Conservation (phyloP, 441 rosid species). For the Viola pubescens region DNA sequence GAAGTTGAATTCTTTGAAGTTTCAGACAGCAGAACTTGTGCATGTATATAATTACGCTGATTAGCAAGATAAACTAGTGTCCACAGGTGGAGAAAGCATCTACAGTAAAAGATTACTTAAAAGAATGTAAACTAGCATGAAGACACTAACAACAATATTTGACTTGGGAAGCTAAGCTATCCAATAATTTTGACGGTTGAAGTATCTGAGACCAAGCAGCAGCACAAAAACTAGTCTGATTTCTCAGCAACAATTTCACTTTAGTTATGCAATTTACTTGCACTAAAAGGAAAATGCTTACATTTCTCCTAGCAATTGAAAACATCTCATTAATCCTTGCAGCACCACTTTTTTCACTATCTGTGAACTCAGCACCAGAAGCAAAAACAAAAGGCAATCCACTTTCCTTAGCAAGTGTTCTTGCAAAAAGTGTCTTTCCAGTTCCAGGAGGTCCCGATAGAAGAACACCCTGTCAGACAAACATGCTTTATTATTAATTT, state of each 20-base stretch:
- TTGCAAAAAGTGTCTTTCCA: constrained; percentile 97
- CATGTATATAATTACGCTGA: too few species aligned
- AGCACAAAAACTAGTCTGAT: too few species aligned
- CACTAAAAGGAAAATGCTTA: constrained; percentile 26
- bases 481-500: constrained; percentile 15
- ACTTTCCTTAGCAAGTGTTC: constrained; percentile 92
- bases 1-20: too few species aligned
- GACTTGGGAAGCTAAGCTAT: too few species aligned
- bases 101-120: too few species aligned
- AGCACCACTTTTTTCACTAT: constrained; percentile 87
- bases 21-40: too few species aligned
- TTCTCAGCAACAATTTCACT: neutral
- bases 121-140: too few species aligned
- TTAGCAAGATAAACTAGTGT: too few species aligned
- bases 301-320: constrained; percentile 85
- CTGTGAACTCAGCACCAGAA: constrained; percentile 95
- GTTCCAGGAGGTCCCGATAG: constrained; percentile 99
- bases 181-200: too few species aligned
- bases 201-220: too few species aligned
- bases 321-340: constrained; percentile 93
- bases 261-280: neutral
- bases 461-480: constrained; percentile 74
- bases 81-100: too few species aligned
- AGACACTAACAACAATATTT: too few species aligned
- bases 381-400: constrained; percentile 96